These are phyloP conservation scores for Penicillium hesseltinei DNA, from an alignment of 2,329 filamentous ascomycete genomes.

Conservation along the genomic window DNA sequence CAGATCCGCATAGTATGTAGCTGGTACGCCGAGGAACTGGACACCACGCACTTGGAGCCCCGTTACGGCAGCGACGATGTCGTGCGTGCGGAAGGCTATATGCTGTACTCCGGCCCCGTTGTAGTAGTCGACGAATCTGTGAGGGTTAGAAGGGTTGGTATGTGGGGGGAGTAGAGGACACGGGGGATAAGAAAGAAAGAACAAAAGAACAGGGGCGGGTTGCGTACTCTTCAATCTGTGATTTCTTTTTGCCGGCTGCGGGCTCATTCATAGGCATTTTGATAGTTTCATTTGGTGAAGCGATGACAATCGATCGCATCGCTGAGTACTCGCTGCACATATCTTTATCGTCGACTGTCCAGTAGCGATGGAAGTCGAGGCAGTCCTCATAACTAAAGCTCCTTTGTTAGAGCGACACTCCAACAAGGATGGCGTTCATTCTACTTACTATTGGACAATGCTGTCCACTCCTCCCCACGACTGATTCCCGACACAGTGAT, in stretches of 20 bases:
- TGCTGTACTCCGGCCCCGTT: slow-evolving; percentile 83
- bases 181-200: background rate
- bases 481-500: slow-evolving; percentile 95
- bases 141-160: slow-evolving; percentile 1
- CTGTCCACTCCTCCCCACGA: slow-evolving; percentile 77
- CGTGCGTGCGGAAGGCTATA: slow-evolving; percentile 74
- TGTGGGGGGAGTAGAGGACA: background rate
- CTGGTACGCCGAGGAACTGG: slow-evolving; percentile 80
- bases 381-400: slow-evolving; percentile 70
- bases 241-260: slow-evolving; percentile 76
- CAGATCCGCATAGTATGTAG: slow-evolving; percentile 78
- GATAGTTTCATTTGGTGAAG: slow-evolving; percentile 73
- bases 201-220: background rate
- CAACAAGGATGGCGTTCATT: slow-evolving; percentile 20
- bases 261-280: slow-evolving; percentile 99
- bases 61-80: slow-evolving; percentile 72
- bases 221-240: slow-evolving; percentile 80
- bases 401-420: slow-evolving; percentile 1
- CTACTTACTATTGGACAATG: slow-evolving; percentile 52
- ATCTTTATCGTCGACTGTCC: slow-evolving; percentile 85
- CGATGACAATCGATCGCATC: slow-evolving; percentile 82
- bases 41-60: slow-evolving; percentile 75
- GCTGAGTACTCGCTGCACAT: slow-evolving; percentile 89
- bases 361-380: slow-evolving; percentile 90
- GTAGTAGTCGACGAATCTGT: slow-evolving; percentile 69